Percentiles rank a stretch among this genome's conserved stretches.
Conservation (phyloP, 495 filamentous ascomycete species). For the Xylaria longipes region DNA sequence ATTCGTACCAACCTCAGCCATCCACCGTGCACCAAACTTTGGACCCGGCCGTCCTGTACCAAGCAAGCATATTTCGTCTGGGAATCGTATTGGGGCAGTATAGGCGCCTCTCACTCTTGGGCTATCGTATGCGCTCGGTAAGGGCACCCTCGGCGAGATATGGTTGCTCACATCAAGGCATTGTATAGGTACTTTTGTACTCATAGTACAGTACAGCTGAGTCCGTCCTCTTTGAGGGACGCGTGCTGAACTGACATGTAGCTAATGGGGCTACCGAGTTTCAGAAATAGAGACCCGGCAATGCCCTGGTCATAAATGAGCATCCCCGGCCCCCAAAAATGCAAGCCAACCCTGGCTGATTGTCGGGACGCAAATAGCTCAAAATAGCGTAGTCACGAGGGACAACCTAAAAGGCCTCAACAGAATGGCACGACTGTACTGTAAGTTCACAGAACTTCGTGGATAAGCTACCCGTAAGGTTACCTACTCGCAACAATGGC, state of each 20-base stretch:
- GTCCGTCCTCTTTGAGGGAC: neutral
- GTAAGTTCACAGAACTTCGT: neutral
- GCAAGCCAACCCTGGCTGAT: conserved; percentile 7
- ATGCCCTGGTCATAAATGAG: conserved; percentile 12
- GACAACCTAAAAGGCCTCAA: neutral
- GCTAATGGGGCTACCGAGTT: conserved; percentile 14
- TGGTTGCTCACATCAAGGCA: neutral
- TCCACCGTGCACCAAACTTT: conserved; percentile 5
- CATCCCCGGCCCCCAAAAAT: neutral
- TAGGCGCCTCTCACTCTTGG: neutral
- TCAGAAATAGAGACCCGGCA: conserved; percentile 19
- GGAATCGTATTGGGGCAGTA: neutral
- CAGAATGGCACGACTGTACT: neutral
- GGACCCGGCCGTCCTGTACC: neutral
- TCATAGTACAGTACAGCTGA: too few relatives aligned
- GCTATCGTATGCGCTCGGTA: neutral
- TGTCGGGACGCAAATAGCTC: neutral
- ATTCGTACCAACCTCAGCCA: conserved; percentile 11
- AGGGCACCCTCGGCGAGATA: neutral
- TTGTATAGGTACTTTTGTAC: neutral
- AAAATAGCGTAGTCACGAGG: neutral
- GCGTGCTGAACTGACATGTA: neutral
- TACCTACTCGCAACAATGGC: neutral
- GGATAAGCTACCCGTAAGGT: neutral
- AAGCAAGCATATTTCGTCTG: conserved; percentile 3